A percentile compares a stretch with the other conserved stretches of the same genome.
Conservation (phyloP, 2,329 filamentous ascomycete genomes). For the Bertia moriformis region DNA sequence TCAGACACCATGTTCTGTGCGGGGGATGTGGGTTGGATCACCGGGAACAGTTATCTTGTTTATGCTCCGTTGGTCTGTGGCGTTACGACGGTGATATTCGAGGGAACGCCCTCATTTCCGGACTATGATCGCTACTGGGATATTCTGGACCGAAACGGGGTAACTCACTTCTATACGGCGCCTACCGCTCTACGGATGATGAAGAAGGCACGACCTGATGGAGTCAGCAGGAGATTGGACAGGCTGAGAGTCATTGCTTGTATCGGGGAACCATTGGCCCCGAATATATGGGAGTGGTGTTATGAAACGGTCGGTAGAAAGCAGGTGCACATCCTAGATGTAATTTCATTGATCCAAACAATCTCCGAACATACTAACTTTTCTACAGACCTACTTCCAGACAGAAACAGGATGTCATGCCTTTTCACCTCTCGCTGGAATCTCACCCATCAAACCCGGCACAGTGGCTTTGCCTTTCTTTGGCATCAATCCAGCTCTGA, state of each 20-base stretch:
- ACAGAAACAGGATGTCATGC: constrained; percentile 96
- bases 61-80: constrained; percentile 88
- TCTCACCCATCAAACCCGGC: constrained; percentile 92
- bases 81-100: constrained; percentile 89
- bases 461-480: constrained; percentile 96
- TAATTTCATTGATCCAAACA: constrained; percentile 32
- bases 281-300: constrained; percentile 99
- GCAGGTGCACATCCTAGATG: constrained; percentile 84
- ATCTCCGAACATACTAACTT: constrained; percentile 6
- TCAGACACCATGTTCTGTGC: constrained; percentile 92
- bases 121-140: constrained; percentile 99
- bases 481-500: constrained; percentile 91
- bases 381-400: constrained; percentile 87
- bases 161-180: constrained; percentile 97
- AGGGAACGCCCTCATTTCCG: constrained; percentile 93
- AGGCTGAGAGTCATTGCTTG: too few relatives aligned
- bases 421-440: constrained; percentile 62
- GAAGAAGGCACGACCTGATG: too few relatives aligned
- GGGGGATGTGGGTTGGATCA: constrained; percentile 98
- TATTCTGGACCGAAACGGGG: constrained; percentile 83
- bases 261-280: constrained; percentile 91
- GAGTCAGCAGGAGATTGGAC: too few relatives aligned
- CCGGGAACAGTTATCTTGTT: constrained; percentile 94
- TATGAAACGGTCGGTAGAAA: constrained; percentile 88
- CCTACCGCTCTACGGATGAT: constrained; percentile 83